phyloP scores from a whole-genome alignment of 768 basidiomycete species.

The Gautieria morchelliformis region DNA sequence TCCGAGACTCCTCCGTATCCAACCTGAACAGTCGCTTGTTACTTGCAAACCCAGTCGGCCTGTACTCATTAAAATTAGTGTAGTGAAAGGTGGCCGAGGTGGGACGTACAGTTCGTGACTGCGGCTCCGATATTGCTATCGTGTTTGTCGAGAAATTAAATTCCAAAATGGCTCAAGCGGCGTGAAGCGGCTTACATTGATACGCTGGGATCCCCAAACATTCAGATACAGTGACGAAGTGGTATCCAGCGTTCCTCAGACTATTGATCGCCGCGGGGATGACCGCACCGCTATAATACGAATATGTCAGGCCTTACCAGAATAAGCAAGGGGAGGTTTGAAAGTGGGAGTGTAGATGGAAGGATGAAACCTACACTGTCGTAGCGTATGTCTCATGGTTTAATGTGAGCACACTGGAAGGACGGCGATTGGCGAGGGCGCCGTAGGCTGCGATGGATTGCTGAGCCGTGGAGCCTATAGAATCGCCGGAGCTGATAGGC shows the following conservation, averaged over 20 bases:
- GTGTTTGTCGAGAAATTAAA: not conserved
- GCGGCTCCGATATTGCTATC: not conserved
- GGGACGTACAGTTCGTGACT: not conserved
- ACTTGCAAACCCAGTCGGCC: not conserved
- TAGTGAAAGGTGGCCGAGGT: not conserved
- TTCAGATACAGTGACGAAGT: constrained; percentile 18
- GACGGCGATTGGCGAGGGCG: constrained; percentile 9
- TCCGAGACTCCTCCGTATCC: too few relatives aligned
- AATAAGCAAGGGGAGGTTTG: not conserved
- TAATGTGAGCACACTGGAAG: constrained; percentile 13
- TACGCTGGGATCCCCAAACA: constrained; percentile 15
- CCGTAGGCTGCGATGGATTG: constrained; percentile 11
- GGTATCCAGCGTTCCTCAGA: constrained; percentile 15
- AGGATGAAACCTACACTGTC: constrained; percentile 9
- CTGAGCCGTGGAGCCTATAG: constrained; percentile 7
- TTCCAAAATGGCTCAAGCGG: not conserved
- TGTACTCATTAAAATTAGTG: not conserved
- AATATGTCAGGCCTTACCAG: not conserved
- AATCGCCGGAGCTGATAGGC: constrained; percentile 8
- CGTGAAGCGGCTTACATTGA: not conserved
- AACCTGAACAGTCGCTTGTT: not conserved
- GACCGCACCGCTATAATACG: constrained; percentile 10
- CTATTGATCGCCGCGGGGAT: constrained; percentile 16
- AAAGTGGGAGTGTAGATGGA: not conserved
- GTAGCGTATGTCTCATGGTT: constrained; percentile 17